Evolutionary conservation across 1,139 yeast genomes (phyloP).

Genomic region (Suhomyces kunorum): DNA sequence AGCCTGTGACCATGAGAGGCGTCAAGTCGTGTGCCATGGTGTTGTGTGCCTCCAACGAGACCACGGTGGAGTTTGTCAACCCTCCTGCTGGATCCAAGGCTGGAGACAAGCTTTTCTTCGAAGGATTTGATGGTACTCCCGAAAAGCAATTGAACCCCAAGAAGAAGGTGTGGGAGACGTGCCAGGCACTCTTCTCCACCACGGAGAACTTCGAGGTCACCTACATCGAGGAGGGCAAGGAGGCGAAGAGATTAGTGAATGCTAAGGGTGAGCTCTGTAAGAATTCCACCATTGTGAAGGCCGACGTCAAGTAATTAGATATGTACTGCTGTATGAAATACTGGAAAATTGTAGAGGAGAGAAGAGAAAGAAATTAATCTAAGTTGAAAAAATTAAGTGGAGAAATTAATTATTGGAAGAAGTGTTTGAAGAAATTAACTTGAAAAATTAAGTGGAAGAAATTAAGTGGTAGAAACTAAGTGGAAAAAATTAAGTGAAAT

Average conservation of each 20-base stretch:
- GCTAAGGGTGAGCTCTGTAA: slow-evolving; percentile 72
- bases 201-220: slow-evolving; percentile 74
- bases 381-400: too few relatives aligned
- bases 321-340: too few relatives aligned
- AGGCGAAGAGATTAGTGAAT: slow-evolving; percentile 75
- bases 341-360: too few relatives aligned
- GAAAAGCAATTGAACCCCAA: slow-evolving; percentile 94
- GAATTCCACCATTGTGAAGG: slow-evolving; percentile 65
- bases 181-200: slow-evolving; percentile 89
- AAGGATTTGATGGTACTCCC: slow-evolving; percentile 84
- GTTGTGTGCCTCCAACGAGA: slow-evolving; percentile 79
- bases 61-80: slow-evolving; percentile 82
- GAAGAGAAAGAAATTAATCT: too few relatives aligned
- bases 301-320: slow-evolving; percentile 62
- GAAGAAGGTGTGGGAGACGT: slow-evolving; percentile 96
- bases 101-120: slow-evolving; percentile 96
- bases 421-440: too few relatives aligned
- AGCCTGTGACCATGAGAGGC: slow-evolving; percentile 69
- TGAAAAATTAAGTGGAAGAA: too few relatives aligned
- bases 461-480: too few relatives aligned
- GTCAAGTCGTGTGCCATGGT: slow-evolving; percentile 94
- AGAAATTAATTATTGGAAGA: too few relatives aligned
- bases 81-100: slow-evolving; percentile 95
- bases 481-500: too few relatives aligned
- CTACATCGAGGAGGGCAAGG: slow-evolving; percentile 79